Percentiles rank a stretch among this genome's conserved stretches.
phyloP scores from a whole-genome alignment of 768 basidiomycete genomes.

The Serpula lacrymans region DNA sequence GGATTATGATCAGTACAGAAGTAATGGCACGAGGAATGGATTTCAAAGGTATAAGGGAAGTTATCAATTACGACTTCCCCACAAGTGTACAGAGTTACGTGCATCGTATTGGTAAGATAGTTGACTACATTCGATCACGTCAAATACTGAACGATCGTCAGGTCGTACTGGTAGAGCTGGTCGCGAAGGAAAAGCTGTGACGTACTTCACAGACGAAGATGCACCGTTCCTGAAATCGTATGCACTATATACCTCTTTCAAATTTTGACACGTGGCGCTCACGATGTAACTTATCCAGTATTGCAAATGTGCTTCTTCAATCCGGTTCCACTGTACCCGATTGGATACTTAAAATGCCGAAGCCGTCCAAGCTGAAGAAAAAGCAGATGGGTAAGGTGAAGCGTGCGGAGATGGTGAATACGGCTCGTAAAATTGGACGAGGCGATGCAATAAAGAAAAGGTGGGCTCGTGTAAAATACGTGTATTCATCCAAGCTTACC shows the following conservation, averaged over 20 bases:
- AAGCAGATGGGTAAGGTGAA: slow-evolving; percentile 82
- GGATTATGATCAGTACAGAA: slow-evolving; percentile 96
- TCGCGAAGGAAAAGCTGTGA: slow-evolving; percentile 87
- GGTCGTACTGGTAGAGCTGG: slow-evolving; percentile 96
- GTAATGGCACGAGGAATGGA: slow-evolving; percentile 99
- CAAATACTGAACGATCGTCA: slow-evolving; percentile 23
- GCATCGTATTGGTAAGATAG: slow-evolving; percentile 78
- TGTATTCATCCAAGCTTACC: background rate
- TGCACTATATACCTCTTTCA: slow-evolving; percentile 19
- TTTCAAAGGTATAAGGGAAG: slow-evolving; percentile 90
- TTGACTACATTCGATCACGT: background rate
- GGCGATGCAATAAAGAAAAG: slow-evolving; percentile 71
- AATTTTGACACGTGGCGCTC: background rate
- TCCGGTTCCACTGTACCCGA: slow-evolving; percentile 90
- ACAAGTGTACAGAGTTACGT: slow-evolving; percentile 94
- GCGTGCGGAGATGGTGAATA: slow-evolving; percentile 72
- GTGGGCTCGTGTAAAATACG: slow-evolving; percentile 32
- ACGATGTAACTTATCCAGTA: slow-evolving; percentile 42
- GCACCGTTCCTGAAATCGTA: slow-evolving; percentile 88
- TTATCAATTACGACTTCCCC: slow-evolving; percentile 97
- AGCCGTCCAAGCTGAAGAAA: slow-evolving; percentile 87
- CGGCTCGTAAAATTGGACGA: slow-evolving; percentile 64
- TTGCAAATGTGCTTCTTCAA: slow-evolving; percentile 93
- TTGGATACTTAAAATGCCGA: slow-evolving; percentile 94
- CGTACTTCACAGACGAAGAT: slow-evolving; percentile 94